Percentiles rank a stretch among this genome's conserved stretches.
Evolutionary conservation across 2,329 filamentous ascomycete genomes (phyloP).

Genomic region (Aspergillus eucalypticola): DNA sequence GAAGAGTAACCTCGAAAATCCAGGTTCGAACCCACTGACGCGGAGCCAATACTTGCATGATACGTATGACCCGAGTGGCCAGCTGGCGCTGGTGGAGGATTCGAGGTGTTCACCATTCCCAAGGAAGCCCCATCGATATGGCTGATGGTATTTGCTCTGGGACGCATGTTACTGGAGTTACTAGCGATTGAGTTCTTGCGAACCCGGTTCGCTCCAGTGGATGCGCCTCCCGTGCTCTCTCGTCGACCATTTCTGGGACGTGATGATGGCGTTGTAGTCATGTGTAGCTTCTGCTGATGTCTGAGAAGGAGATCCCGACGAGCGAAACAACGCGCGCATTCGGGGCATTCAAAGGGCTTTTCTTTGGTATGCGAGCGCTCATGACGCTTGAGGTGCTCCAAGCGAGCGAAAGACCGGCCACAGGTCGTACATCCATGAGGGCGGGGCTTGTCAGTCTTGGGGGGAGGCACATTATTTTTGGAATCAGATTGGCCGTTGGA

Average conservation of each 20-base stretch:
- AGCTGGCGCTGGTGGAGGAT: slow-evolving; percentile 19
- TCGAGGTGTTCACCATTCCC: slow-evolving; percentile 55
- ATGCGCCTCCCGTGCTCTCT: slow-evolving; percentile 77
- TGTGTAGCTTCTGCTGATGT: slow-evolving; percentile 98
- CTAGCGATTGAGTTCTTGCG: slow-evolving; percentile 88
- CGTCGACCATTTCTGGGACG: slow-evolving; percentile 79
- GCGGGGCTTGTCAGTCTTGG: slow-evolving; percentile 95
- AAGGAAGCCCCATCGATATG: slow-evolving; percentile 79
- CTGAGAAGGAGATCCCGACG: slow-evolving; percentile 86
- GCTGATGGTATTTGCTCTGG: slow-evolving; percentile 92
- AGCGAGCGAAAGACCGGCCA: slow-evolving; percentile 83
- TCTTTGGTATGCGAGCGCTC: slow-evolving; percentile 98
- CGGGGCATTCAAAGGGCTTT: slow-evolving; percentile 96
- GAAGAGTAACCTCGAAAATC: slow-evolving; percentile 68
- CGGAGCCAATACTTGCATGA: slow-evolving; percentile 71
- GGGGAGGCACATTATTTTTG: slow-evolving; percentile 59
- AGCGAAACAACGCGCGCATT: slow-evolving; percentile 93
- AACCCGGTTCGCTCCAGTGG: slow-evolving; percentile 68
- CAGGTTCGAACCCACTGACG: slow-evolving; percentile 57
- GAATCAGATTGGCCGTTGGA: slow-evolving; percentile 28
- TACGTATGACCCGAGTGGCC: slow-evolving; percentile 58
- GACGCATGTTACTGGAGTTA: slow-evolving; percentile 67
- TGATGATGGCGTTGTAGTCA: slow-evolving; percentile 83
- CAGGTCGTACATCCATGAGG: slow-evolving; percentile 94
- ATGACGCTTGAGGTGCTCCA: slow-evolving; percentile 96